Conservation (phyloP, 2,329 filamentous ascomycete genomes). For the Verticillium longisporum region DNA sequence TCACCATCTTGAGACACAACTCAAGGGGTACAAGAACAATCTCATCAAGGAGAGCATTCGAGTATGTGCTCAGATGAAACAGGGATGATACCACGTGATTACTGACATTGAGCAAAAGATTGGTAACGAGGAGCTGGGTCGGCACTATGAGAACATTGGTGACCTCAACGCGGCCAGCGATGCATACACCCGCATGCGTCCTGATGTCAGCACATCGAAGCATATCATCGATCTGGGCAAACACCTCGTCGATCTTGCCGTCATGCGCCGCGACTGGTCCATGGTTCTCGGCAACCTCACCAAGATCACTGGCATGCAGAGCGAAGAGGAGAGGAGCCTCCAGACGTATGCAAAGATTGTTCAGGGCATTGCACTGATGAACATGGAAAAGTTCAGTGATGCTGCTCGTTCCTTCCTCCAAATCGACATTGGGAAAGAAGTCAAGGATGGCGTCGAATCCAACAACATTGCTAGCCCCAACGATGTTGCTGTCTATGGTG, state of each 20-base stretch:
- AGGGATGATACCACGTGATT: neutral
- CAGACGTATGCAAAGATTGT: slow-evolving; percentile 46
- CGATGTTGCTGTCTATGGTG: slow-evolving; percentile 88
- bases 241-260: slow-evolving; percentile 67
- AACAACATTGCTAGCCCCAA: slow-evolving; percentile 73
- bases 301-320: slow-evolving; percentile 54
- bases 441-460: slow-evolving; percentile 37
- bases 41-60: slow-evolving; percentile 94
- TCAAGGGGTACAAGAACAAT: slow-evolving; percentile 94
- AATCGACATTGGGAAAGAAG: slow-evolving; percentile 34
- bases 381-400: slow-evolving; percentile 41
- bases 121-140: slow-evolving; percentile 87
- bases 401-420: slow-evolving; percentile 68
- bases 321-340: slow-evolving; percentile 39
- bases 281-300: slow-evolving; percentile 51
- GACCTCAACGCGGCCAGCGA: slow-evolving; percentile 67
- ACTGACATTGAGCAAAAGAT: slow-evolving; percentile 51
- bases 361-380: slow-evolving; percentile 43
- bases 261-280: slow-evolving; percentile 74
- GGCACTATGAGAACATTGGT: slow-evolving; percentile 73
- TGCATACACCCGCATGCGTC: slow-evolving; percentile 79
- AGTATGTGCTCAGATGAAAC: slow-evolving; percentile 40
- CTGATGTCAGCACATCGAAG: slow-evolving; percentile 75
- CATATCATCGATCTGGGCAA: slow-evolving; percentile 80
- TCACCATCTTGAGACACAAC: slow-evolving; percentile 70